Evolutionary conservation across 306 rosid species (phyloP).

Genomic region (Senna tora): DNA sequence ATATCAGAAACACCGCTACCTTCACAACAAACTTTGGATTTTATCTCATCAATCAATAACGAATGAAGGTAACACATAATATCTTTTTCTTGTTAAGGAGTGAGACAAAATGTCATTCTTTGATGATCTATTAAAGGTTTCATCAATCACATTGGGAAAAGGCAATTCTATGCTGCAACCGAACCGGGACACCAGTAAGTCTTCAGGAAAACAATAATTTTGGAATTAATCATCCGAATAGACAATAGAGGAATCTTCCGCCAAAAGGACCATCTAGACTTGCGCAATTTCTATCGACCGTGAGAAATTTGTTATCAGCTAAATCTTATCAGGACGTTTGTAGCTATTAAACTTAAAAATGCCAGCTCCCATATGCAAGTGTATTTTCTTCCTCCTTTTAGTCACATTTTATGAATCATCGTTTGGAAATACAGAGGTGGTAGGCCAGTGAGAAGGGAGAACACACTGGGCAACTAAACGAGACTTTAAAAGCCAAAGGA

Average conservation of each 20-base stretch:
- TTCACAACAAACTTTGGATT: not conserved
- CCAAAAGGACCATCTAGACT: not conserved
- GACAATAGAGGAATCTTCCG: not conserved
- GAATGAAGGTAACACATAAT: not conserved
- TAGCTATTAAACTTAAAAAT: not conserved
- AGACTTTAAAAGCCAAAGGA: not conserved
- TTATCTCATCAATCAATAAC: not conserved
- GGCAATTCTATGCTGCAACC: not conserved
- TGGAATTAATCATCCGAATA: not conserved
- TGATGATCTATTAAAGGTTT: not conserved
- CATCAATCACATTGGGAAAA: not conserved
- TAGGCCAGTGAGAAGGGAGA: not conserved
- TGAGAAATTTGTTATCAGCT: not conserved
- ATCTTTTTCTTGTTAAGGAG: not conserved
- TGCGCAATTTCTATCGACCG: not conserved
- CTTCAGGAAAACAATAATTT: not conserved
- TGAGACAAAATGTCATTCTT: not conserved
- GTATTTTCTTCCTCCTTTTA: not conserved
- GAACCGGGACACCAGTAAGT: not conserved
- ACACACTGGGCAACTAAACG: not conserved
- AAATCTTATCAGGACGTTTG: not conserved
- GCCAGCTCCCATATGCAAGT: not conserved
- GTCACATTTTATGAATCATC: not conserved
- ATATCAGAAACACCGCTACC: not conserved
- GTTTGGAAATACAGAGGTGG: not conserved